Conservation (phyloP, 768 basidiomycete species). For the Crepidotus variabilis region DNA sequence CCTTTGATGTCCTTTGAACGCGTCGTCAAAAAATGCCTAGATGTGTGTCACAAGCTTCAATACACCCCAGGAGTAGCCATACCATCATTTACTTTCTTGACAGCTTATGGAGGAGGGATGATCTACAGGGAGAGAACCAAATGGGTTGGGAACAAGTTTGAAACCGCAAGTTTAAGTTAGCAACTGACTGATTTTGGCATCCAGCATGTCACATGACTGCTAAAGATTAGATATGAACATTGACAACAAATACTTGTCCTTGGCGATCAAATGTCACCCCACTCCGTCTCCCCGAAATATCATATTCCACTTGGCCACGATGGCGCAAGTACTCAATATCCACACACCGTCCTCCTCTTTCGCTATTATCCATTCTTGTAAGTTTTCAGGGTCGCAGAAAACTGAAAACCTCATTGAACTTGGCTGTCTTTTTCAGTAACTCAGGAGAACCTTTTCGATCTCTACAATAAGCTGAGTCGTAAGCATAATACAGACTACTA, state of each 20-base stretch:
- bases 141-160: too few relatives aligned
- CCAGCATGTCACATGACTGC: too few relatives aligned
- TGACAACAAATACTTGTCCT: background rate
- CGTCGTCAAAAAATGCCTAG: too few relatives aligned
- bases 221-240: background rate
- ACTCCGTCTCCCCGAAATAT: background rate
- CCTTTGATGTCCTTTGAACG: too few relatives aligned
- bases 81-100: too few relatives aligned
- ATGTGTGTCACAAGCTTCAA: too few relatives aligned
- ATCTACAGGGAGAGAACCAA: too few relatives aligned
- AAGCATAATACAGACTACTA: slow-evolving; percentile 58
- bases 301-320: slow-evolving; percentile 16
- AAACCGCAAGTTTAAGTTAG: too few relatives aligned
- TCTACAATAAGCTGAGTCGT: slow-evolving; percentile 69
- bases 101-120: too few relatives aligned
- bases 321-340: slow-evolving; percentile 55
- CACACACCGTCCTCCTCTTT: slow-evolving; percentile 78
- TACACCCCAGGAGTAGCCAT: too few relatives aligned
- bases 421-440: slow-evolving; percentile 43
- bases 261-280: background rate
- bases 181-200: too few relatives aligned
- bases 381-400: slow-evolving; percentile 2
- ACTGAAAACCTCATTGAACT: background rate
- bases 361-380: slow-evolving; percentile 71
- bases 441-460: slow-evolving; percentile 57